Conservation (phyloP, 2,329 filamentous ascomycete species). For the Cercospora sp. region DNA sequence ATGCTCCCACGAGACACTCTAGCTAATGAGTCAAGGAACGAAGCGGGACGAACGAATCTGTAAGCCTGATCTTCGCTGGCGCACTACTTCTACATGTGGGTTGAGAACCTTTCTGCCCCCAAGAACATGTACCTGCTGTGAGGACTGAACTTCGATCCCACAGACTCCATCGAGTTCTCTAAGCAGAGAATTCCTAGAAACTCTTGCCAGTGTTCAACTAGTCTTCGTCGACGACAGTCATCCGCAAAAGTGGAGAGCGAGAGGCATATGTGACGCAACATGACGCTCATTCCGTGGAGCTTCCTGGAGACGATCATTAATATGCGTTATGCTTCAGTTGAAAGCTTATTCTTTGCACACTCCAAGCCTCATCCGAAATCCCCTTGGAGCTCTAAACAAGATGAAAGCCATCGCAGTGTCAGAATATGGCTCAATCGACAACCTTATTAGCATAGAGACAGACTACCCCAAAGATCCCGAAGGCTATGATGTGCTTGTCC, state of each 20-base stretch:
- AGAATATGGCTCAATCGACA: constrained; percentile 35
- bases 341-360: neutral
- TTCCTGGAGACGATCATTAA: neutral
- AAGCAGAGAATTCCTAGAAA: neutral
- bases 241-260: neutral
- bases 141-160: neutral
- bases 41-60: neutral
- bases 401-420: constrained; percentile 41
- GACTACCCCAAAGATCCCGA: constrained; percentile 35
- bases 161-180: neutral
- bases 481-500: constrained; percentile 42
- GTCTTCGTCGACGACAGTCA: neutral
- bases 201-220: neutral
- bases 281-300: neutral
- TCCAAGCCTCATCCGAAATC: neutral
- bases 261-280: neutral
- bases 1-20: neutral
- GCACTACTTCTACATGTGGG: neutral
- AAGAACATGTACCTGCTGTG: neutral
- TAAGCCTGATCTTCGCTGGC: neutral
- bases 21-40: neutral
- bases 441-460: constrained; percentile 37
- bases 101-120: neutral
- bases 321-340: neutral
- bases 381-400: neutral